Conservation (phyloP, 805 yeast species). For the Lachancea fermentati region DNA sequence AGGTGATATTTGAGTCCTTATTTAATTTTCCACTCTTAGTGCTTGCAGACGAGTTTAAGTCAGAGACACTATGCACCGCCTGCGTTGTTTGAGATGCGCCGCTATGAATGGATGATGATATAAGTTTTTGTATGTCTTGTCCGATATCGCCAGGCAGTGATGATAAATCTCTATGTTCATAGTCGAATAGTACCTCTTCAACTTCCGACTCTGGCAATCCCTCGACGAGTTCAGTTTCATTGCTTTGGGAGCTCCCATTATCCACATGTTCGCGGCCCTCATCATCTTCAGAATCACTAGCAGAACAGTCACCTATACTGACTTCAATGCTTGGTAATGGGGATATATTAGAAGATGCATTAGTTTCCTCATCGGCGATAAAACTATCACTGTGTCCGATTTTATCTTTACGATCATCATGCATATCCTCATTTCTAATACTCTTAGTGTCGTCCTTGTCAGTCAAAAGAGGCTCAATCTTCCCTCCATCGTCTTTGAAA, state of each 20-base stretch:
- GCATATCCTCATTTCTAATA: not conserved
- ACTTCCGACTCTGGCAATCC: not conserved
- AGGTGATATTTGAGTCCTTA: too few species aligned
- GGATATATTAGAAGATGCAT: not conserved
- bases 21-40: too few species aligned
- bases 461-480: conserved; percentile 3
- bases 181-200: conserved; percentile 23
- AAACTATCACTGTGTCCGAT: conserved; percentile 15
- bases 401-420: conserved; percentile 7
- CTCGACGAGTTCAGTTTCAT: not conserved
- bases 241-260: too few species aligned
- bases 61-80: not conserved
- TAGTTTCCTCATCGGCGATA: not conserved
- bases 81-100: not conserved
- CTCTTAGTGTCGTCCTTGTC: not conserved
- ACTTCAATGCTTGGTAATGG: not conserved
- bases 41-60: too few species aligned
- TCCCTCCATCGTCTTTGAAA: conserved; percentile 13
- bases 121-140: conserved; percentile 6
- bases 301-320: not conserved
- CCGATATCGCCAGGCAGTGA: conserved; percentile 6
- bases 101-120: not conserved
- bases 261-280: not conserved
- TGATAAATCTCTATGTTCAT: conserved; percentile 22
- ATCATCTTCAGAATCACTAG: not conserved